These are phyloP conservation scores for Geotrichum candidum DNA, from an alignment of 1,139 yeast genomes.

Conservation along the genomic window DNA sequence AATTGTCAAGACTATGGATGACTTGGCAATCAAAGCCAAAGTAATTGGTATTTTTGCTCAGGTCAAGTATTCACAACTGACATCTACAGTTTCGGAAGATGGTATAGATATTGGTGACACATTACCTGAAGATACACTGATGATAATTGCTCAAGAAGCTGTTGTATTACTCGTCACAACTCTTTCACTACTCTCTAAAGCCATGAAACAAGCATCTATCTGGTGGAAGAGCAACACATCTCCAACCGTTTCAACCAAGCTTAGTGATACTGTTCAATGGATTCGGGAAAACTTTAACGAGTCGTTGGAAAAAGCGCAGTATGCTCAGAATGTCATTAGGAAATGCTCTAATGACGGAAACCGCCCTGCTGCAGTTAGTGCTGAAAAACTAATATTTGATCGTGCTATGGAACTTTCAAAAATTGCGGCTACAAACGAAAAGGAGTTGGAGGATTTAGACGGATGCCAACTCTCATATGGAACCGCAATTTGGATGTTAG, in stretches of 20 bases:
- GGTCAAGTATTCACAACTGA: constrained; percentile 76
- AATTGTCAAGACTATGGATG: constrained; percentile 54
- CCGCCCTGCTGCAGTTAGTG: constrained; percentile 39
- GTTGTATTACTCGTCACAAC: constrained; percentile 78
- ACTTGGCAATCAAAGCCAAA: constrained; percentile 81
- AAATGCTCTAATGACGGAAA: constrained; percentile 19
- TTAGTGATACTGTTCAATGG: constrained; percentile 89
- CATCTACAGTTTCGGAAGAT: constrained; percentile 43
- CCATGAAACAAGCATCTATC: constrained; percentile 75
- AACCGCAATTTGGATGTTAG: constrained; percentile 92
- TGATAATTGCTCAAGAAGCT: constrained; percentile 75
- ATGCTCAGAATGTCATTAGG: constrained; percentile 44
- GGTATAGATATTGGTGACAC: background rate
- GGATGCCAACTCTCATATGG: constrained; percentile 87
- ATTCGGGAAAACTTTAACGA: constrained; percentile 84
- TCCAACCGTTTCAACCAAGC: constrained; percentile 39
- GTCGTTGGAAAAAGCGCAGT: constrained; percentile 81
- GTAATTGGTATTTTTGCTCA: constrained; percentile 87
- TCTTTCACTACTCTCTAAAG: constrained; percentile 70
- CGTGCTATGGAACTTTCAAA: constrained; percentile 90
- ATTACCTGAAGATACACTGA: constrained; percentile 40
- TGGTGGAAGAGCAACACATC: constrained; percentile 61
- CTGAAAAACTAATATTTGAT: constrained; percentile 84
- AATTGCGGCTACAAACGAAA: constrained; percentile 82
- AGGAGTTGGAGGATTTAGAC: constrained; percentile 57